Evolutionary conservation across 257 asterid species (phyloP), one percentile per base, ranked within the genome.

Genomic region (Primulina tabacum): DNA sequence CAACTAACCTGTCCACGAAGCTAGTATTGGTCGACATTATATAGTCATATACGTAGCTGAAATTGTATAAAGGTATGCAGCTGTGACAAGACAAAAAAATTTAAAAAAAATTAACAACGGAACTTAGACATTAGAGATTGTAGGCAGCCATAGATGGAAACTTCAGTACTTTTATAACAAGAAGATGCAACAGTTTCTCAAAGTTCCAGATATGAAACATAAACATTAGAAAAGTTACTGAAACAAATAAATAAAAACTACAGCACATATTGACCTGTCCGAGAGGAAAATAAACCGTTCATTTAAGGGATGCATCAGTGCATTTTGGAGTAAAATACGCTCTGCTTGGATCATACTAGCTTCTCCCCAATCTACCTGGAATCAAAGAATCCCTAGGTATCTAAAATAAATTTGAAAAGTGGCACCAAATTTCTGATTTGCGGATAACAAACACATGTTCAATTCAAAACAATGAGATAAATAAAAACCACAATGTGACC

Each of bases 361-460:
- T 79, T 88, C 99, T 82, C 99, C 99, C 99, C 99, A 94, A 64
- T 91, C 99, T 82, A 94, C 95, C 99, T 94, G 86, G 65, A 79
- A 85, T 82, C 76, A 71, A 76, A 73, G 71, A 70, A 83, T 43
- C 70, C 69, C 70, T 78, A 65, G 82, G 73, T 81, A 69, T 70
- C 64, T 40, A 68, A 71, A 76, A 52, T 32, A 58, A 35, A 73
- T 62, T 69, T n/a, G 38, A 57, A 60, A 53, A 61, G 35, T 21
- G 21, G 67, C 64, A 8, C 10, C 40, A 37, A 11, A 29, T 30
- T 62, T 70, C 70, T 56, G n/a, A 60, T 38, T 66, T 65, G 63
- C 67, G 37, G 56, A 38, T 60, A 47, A 26, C 73, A 16, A 71
- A 67, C 69, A 59, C 14, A 33, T 37, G 12, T 37, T 32, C 55